A percentile compares a stretch with the other conserved stretches of the same genome.
Conservation (phyloP, 1,284 basidiomycete genomes). For the Wallemia ichthyophaga region DNA sequence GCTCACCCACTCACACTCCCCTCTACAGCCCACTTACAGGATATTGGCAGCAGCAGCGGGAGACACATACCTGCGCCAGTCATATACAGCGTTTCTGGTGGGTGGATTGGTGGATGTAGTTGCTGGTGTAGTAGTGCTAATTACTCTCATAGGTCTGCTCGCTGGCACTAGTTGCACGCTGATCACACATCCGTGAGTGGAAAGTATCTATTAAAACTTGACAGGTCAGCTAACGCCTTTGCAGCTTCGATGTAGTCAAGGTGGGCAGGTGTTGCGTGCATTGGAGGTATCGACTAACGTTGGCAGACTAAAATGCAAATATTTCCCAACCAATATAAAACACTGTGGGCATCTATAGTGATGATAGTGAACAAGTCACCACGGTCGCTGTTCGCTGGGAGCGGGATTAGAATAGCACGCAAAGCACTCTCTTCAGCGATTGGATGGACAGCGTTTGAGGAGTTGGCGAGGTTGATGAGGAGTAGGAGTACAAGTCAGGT, state of each 20-base stretch:
- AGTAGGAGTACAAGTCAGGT: not conserved
- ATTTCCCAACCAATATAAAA: slow-evolving; percentile 35
- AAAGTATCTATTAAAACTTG: slow-evolving; percentile 14
- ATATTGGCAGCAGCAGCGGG: not conserved
- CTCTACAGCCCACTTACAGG: slow-evolving; percentile 6
- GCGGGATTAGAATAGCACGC: slow-evolving; percentile 45
- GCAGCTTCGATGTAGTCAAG: slow-evolving; percentile 2
- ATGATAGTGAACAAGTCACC: slow-evolving; percentile 30
- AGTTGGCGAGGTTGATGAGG: slow-evolving; percentile 16
- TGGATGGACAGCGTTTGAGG: slow-evolving; percentile 77
- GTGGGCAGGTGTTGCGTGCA: not conserved
- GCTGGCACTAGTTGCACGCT: slow-evolving; percentile 55
- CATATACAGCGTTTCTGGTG: slow-evolving; percentile 15
- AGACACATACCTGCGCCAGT: slow-evolving; percentile 7
- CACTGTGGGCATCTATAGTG: slow-evolving; percentile 29
- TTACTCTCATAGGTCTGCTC: slow-evolving; percentile 23
- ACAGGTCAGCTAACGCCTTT: not conserved
- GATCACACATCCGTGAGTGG: slow-evolving; percentile 63
- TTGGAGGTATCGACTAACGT: too few species aligned
- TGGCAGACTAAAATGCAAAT: slow-evolving; percentile 78
- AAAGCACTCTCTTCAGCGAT: slow-evolving; percentile 74
- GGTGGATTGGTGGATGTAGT: not conserved
- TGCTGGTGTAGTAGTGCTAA: not conserved
- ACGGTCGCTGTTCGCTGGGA: slow-evolving; percentile 55
- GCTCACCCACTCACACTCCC: too few species aligned